Conservation (phyloP, 164 flowering plant genomes). For the Berberis vulgaris region DNA sequence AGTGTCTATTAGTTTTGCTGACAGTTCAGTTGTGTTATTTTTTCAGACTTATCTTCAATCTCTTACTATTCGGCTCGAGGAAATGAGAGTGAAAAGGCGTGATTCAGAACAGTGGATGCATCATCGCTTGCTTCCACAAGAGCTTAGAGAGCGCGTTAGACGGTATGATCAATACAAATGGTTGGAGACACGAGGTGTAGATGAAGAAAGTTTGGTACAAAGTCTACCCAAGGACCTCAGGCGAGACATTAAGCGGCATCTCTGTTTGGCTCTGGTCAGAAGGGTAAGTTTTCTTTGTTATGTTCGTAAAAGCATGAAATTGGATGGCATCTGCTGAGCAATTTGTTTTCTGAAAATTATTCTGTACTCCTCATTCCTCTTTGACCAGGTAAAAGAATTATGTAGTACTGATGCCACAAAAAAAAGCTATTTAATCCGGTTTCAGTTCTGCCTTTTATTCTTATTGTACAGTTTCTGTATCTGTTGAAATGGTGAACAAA, state of each 20-base stretch:
- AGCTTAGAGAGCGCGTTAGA: conserved; percentile 89
- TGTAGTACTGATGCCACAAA: no score
- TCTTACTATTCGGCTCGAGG: conserved; percentile 88
- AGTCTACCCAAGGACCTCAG: conserved; percentile 92
- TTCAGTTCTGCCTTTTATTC: no score
- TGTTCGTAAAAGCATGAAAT: neutral
- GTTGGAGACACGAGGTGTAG: conserved; percentile 97
- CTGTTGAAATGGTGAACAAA: no score
- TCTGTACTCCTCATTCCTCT: neutral
- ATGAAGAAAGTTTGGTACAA: conserved; percentile 87
- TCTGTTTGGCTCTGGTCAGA: conserved; percentile 88
- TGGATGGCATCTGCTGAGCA: neutral
- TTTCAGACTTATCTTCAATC: conserved; percentile 82
- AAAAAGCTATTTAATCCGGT: no score
- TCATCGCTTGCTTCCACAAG: conserved; percentile 95
- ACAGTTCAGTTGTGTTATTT: neutral
- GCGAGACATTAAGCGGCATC: conserved; percentile 95
- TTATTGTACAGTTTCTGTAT: no score
- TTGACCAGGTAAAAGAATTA: no score
- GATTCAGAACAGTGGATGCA: conserved; percentile 99
- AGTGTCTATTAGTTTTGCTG: neutral
- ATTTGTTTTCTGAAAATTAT: no score
- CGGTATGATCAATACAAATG: conserved; percentile 98
- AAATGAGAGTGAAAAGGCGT: conserved; percentile 98
- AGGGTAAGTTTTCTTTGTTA: conserved; percentile 44